phyloP scores from a whole-genome alignment of 1,139 yeast genomes.

The Groenewaldozyma sp. region DNA sequence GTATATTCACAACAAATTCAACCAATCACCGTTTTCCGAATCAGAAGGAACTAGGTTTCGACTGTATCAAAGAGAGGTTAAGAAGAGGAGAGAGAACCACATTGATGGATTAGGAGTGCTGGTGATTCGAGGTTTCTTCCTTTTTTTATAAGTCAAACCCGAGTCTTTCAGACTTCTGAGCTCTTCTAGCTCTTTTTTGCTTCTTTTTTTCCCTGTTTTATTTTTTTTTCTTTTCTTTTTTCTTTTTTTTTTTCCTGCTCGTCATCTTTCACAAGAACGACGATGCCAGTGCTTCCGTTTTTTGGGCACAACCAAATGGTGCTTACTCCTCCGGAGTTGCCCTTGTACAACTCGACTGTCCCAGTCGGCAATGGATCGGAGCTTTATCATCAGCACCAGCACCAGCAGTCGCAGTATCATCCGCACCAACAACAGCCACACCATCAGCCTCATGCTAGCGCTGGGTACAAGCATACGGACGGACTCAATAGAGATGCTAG shows the following conservation, averaged over 20 bases:
- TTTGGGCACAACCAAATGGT: slow-evolving; percentile 6
- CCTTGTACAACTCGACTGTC: slow-evolving; percentile 8
- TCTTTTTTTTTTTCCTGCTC: neutral
- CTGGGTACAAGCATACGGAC: too few relatives aligned
- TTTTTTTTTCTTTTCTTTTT: neutral
- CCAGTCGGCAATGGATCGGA: too few relatives aligned
- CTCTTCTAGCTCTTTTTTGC: neutral
- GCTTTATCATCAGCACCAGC: slow-evolving; percentile 1
- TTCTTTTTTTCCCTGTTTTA: neutral
- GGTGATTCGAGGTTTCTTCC: too few relatives aligned
- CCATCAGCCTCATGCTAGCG: slow-evolving; percentile 6
- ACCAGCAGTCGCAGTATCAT: neutral
- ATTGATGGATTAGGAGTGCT: too few relatives aligned
- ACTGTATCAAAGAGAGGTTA: too few relatives aligned
- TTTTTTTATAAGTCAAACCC: too few relatives aligned
- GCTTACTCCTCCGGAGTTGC: slow-evolving; percentile 18
- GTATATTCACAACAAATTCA: neutral
- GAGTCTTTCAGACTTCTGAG: too few relatives aligned
- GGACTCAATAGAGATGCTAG: too few relatives aligned
- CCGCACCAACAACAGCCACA: neutral
- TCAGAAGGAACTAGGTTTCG: too few relatives aligned
- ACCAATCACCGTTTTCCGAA: too few relatives aligned
- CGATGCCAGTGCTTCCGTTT: slow-evolving; percentile 5
- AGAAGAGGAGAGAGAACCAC: too few relatives aligned
- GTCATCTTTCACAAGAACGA: neutral